Evolutionary conservation across 2,329 filamentous ascomycete species (phyloP).

Genomic region (Curvularia lunata): DNA sequence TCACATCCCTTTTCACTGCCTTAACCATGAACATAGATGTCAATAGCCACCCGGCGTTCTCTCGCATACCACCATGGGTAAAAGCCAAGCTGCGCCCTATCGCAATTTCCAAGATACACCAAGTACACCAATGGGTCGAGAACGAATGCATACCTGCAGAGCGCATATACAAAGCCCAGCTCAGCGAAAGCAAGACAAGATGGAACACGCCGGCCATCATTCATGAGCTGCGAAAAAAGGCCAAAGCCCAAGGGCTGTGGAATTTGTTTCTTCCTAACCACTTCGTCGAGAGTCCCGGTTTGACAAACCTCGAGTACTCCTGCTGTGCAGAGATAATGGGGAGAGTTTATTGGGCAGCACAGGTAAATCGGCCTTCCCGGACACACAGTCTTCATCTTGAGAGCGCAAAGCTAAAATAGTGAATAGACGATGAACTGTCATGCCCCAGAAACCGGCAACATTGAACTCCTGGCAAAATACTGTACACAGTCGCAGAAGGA

Average conservation of each 20-base stretch:
- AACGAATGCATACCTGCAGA: conserved; percentile 54
- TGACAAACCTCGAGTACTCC: conserved; percentile 56
- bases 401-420: conserved; percentile 1
- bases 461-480: conserved; percentile 61
- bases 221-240: conserved; percentile 52
- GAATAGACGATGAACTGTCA: conserved; percentile 54
- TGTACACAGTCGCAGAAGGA: conserved; percentile 58
- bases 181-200: conserved; percentile 33
- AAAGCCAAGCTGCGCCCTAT: conserved; percentile 58
- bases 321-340: conserved; percentile 58
- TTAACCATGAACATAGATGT: conserved; percentile 28
- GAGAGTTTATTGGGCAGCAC: conserved; percentile 54
- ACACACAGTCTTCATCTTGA: neutral
- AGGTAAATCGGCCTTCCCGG: conserved; percentile 30
- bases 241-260: conserved; percentile 49
- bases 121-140: conserved; percentile 54
- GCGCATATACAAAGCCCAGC: conserved; percentile 52
- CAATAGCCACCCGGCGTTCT: conserved; percentile 47
- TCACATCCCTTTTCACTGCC: conserved; percentile 19
- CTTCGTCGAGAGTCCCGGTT: conserved; percentile 52
- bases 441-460: conserved; percentile 60
- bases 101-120: conserved; percentile 53
- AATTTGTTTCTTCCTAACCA: conserved; percentile 53
- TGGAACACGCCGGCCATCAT: conserved; percentile 53
- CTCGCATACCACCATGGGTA: conserved; percentile 53